phyloP scores from a whole-genome alignment of 2,329 filamentous ascomycete species.

The Colletotrichum filicis region DNA sequence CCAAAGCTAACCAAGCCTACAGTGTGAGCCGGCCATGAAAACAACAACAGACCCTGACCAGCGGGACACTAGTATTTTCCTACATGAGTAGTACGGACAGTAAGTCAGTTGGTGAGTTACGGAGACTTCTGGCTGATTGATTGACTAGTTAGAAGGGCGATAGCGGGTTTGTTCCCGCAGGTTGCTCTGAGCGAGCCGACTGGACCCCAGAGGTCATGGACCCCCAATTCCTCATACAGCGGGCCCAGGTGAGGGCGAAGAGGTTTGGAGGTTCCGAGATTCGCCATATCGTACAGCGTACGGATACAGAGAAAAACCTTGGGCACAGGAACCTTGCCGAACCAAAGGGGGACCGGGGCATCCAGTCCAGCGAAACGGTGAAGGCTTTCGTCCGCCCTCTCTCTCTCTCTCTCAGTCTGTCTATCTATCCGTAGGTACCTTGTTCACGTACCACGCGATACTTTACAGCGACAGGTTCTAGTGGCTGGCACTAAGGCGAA shows the following conservation, averaged over 20 bases:
- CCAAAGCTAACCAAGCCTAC: conserved; percentile 18
- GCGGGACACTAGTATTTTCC: not conserved
- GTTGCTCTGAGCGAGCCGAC: conserved; percentile 9
- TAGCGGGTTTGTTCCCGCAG: not conserved
- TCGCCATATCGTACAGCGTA: not conserved
- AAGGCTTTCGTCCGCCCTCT: not conserved
- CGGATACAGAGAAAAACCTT: not conserved
- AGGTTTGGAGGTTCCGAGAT: not conserved
- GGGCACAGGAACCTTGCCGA: not conserved
- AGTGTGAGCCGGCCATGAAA: conserved; percentile 6
- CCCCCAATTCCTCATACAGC: conserved; percentile 7
- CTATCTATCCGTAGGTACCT: not conserved
- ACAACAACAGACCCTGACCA: conserved; percentile 15
- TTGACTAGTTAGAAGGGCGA: no score
- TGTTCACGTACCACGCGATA: no score
- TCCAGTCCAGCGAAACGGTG: not conserved
- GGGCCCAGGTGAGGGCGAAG: not conserved
- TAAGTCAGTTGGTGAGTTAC: no score
- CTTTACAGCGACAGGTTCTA: not conserved
- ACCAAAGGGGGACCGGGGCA: not conserved
- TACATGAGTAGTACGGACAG: not conserved
- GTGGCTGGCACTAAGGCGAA: not conserved
- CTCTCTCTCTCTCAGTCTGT: not conserved
- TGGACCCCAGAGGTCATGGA: conserved; percentile 5
- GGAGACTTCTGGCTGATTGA: no score